These are phyloP conservation scores for Solanum piurae DNA, from an alignment of 257 asterid species.

Conservation along the genomic window DNA sequence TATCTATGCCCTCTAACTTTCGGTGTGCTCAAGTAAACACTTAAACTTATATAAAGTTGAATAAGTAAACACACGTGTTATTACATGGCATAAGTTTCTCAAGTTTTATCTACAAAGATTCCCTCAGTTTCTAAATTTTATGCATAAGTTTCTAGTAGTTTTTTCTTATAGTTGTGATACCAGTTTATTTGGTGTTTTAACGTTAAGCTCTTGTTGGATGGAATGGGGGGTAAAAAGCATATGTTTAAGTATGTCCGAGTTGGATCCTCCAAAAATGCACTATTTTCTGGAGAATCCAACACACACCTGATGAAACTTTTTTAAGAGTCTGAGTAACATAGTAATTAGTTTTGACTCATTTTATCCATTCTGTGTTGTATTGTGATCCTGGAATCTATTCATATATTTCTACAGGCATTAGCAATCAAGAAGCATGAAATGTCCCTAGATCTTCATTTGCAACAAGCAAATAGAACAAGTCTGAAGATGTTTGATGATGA, in stretches of 20 bases:
- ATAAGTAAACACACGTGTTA: too few relatives aligned
- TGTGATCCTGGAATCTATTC: neutral
- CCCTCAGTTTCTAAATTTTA: too few relatives aligned
- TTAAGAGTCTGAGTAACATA: neutral
- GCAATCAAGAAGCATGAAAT: neutral
- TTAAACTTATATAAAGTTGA: neutral
- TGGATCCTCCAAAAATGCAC: neutral
- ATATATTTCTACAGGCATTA: neutral
- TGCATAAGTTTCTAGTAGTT: too few relatives aligned
- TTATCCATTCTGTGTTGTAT: neutral
- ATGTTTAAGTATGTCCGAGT: neutral
- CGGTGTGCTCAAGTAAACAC: neutral
- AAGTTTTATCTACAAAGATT: too few relatives aligned
- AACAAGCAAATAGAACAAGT: neutral
- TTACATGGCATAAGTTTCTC: too few relatives aligned
- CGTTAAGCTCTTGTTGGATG: neutral
- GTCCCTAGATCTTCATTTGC: neutral
- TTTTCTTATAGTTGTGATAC: too few relatives aligned
- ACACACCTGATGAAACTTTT: too few relatives aligned
- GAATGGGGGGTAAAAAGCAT: neutral
- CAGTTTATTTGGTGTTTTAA: neutral
- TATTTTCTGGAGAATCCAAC: too few relatives aligned
- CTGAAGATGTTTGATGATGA: constrained; percentile 19
- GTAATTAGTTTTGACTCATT: neutral
- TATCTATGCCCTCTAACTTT: neutral